These are phyloP conservation scores for Aeschynomene evenia DNA, from an alignment of 306 rosid species.

Conservation along the genomic window DNA sequence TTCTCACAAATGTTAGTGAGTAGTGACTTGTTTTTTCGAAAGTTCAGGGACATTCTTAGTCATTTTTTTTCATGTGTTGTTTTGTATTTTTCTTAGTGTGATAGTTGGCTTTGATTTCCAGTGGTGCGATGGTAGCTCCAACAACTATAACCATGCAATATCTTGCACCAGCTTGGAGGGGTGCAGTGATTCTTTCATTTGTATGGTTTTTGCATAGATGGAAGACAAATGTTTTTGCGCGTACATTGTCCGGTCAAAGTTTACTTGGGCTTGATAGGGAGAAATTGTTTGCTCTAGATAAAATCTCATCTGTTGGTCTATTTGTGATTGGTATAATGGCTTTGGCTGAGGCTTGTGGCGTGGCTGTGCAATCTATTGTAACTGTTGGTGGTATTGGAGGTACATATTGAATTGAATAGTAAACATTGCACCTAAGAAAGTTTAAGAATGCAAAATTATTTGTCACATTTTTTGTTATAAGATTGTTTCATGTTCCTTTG, in stretches of 20 bases:
- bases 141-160: slow-evolving; percentile 68
- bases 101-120: slow-evolving; percentile 54
- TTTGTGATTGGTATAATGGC: slow-evolving; percentile 84
- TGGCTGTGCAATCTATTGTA: slow-evolving; percentile 83
- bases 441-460: not conserved
- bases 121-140: slow-evolving; percentile 83
- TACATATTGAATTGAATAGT: slow-evolving; percentile 14
- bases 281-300: slow-evolving; percentile 67
- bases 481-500: not conserved
- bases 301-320: slow-evolving; percentile 76
- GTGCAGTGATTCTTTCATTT: slow-evolving; percentile 72
- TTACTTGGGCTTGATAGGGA: slow-evolving; percentile 64
- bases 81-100: slow-evolving; percentile 18
- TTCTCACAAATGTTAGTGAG: slow-evolving; percentile 79
- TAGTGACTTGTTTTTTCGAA: slow-evolving; percentile 40
- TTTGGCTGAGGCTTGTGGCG: slow-evolving; percentile 92
- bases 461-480: not conserved
- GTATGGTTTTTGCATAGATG: slow-evolving; percentile 90
- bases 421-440: not conserved
- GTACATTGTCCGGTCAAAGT: slow-evolving; percentile 43
- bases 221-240: slow-evolving; percentile 68
- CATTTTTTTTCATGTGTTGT: not conserved
- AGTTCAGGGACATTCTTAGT: slow-evolving; percentile 10
- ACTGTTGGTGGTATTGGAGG: slow-evolving; percentile 99
- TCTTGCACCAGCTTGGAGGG: slow-evolving; percentile 72